Base-by-base conservation (phyloP, 805 yeast genomes). In the Cephaloascus fragrans region DNA sequence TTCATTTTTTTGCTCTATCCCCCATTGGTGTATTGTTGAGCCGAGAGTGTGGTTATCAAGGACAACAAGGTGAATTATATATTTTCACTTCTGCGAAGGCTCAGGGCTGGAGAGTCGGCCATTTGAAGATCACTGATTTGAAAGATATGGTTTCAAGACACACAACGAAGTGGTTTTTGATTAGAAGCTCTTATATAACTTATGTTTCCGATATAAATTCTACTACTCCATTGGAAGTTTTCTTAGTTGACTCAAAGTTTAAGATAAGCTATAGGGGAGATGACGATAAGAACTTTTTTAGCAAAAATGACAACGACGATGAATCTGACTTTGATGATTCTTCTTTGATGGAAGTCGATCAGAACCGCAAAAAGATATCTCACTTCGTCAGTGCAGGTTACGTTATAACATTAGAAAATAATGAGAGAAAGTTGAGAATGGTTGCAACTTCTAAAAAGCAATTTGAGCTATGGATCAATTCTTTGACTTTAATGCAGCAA, bases 61-160 rank as follows among this genome's bases (percentile, higher is more conserved):
- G 97, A 1, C 93, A 88, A 50, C 96, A 93, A 58, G 99, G 98
- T 2, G 75, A 77, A 37, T 57, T 90, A 41, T 75, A 83, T 39
- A 75, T 89, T 36, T 77, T 88, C 17, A 81, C 96, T 1, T 77
- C 87, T 0, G 90, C 97, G 0, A 77, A 77, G 44, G 71, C 88
- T 1, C 95, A 87, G 55, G 97, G 98, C 2, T 93, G 98, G 97
- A 70, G 95, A 48, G 96, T 90, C 4, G 84, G 93, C 3, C 97
- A 90, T 53, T 76, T 87, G 58, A 77, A 75, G 44, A 77, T 85
- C 5, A 74, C 77, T 44, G 97, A 86, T 50, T 64, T 87, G 49
- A 74, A 76, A 47, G 88, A 85, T 29, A 87, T 93, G 96, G 83
- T 90, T 38, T 79, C 76, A 46, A 77, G 99, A 58, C 90, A 94